Percentiles rank a stretch among this genome's conserved stretches.
Evolutionary conservation across 2,329 filamentous ascomycete genomes (phyloP).

Genomic region (Corinectria fuckeliana): DNA sequence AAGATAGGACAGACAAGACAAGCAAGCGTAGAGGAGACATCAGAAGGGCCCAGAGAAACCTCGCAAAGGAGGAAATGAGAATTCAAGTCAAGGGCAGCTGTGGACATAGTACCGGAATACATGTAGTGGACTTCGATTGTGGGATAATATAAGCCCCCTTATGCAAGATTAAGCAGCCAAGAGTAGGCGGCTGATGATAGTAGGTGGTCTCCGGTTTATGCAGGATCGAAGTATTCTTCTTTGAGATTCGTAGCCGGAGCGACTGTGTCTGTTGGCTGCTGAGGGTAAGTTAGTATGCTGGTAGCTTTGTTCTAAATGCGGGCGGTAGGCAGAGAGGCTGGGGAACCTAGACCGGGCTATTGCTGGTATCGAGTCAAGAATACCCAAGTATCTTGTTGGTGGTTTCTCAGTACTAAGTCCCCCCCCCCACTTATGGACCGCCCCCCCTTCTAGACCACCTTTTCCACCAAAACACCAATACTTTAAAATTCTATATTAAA

Average conservation of each 20-base stretch:
- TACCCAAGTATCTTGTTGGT: too few species aligned
- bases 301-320: neutral
- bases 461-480: too few species aligned
- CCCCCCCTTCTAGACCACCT: too few species aligned
- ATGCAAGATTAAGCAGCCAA: neutral
- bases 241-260: neutral
- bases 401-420: too few species aligned
- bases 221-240: neutral
- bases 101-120: constrained; percentile 2
- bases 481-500: too few species aligned
- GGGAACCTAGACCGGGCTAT: neutral
- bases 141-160: neutral
- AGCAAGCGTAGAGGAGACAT: neutral
- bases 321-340: neutral
- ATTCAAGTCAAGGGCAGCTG: neutral
- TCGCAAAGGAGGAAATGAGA: neutral
- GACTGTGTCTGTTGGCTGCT: neutral
- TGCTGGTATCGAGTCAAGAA: too few species aligned
- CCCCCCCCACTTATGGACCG: too few species aligned
- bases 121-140: neutral
- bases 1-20: neutral
- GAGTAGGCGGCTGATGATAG: neutral
- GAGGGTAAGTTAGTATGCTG: neutral
- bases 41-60: neutral
- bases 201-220: neutral